These are phyloP conservation scores for Apocynum venetum DNA, from an alignment of 257 asterid species.

Conservation along the genomic window DNA sequence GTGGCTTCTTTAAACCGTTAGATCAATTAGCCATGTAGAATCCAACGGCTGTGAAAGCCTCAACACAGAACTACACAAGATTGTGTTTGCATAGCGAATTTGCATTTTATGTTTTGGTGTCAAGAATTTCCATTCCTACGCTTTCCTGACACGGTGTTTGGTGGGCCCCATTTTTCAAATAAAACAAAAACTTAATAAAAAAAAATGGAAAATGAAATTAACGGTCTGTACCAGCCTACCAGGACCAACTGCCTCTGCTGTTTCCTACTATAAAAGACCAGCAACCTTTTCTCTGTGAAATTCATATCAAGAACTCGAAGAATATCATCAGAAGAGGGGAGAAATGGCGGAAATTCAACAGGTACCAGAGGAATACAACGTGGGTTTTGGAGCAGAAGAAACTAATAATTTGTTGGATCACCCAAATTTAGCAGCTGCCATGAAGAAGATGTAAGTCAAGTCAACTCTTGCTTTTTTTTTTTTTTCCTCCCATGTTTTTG, in stretches of 20 bases:
- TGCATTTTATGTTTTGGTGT: not conserved
- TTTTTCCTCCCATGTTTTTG: not conserved
- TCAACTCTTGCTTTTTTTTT: not conserved
- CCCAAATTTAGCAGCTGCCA: slow-evolving; percentile 6
- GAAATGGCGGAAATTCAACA: slow-evolving; percentile 5
- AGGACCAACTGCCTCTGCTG: not conserved
- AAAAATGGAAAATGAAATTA: not conserved
- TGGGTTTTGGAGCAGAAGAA: slow-evolving; percentile 4
- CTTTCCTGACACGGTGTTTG: not conserved
- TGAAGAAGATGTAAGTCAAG: slow-evolving; percentile 5
- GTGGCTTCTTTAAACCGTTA: not conserved
- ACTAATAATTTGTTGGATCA: not conserved
- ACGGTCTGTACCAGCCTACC: not conserved
- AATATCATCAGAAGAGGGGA: not conserved
- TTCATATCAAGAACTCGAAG: not conserved
- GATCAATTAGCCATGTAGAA: not conserved
- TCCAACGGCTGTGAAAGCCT: not conserved
- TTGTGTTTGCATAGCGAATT: not conserved
- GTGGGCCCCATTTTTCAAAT: not conserved
- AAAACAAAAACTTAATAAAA: not conserved
- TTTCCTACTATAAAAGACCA: not conserved
- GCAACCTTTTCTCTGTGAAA: not conserved
- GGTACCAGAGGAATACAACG: not conserved
- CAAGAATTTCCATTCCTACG: not conserved
- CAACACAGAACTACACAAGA: not conserved